Base-by-base conservation (phyloP, 2,329 filamentous ascomycete genomes). In the Fusarium clavum region DNA sequence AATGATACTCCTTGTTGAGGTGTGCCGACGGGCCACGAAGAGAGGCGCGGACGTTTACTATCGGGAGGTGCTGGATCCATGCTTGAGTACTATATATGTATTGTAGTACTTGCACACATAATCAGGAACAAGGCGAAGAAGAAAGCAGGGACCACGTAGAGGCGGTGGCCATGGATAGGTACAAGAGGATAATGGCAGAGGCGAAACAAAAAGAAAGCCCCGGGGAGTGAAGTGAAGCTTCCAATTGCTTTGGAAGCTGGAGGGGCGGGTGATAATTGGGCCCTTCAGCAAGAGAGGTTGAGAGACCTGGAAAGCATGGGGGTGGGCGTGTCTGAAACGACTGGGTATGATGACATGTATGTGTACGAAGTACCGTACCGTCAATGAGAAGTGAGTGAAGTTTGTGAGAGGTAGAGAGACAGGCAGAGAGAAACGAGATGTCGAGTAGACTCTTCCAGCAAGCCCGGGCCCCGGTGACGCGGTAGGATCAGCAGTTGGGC, bases 41-140 rank as follows among this genome's bases (percentile, higher is more conserved):
- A 71, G 73, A 89, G 82, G 81, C 87, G 87, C 78, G 84, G 85
- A 77, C 87, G 86, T 83, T 90, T 90, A 77, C 79, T 81, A 76
- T 89, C 86, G 76, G 86, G 86, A 80, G 79, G 84, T 80, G 82
- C 85, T 82, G 82, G 81, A 81, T 90, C 87, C 88, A 90, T 90
- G 83, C 81, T 86, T 82, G 84, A 72, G 69, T 75, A 76, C 74
- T 79, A 77, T 76, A 76, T 76, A 77, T 78, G 76, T 79, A 76
- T 74, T 76, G 75, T 72, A 74, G 73, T 75, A 75, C 72, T 63
- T 75, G 73, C 74, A 78, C 73, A 75, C 78, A 79, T 79, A 78
- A 76, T 79, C 74, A 78, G 75, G 74, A 76, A 77, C 73, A 67
- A 79, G 76, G 74, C 67, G 72, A 74, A 73, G 75, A 76, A 75